Percentiles rank a stretch among this genome's conserved stretches.
Evolutionary conservation across 139 green algal genomes (phyloP).

Genomic region (Chlamydomonas sphaeroides): DNA sequence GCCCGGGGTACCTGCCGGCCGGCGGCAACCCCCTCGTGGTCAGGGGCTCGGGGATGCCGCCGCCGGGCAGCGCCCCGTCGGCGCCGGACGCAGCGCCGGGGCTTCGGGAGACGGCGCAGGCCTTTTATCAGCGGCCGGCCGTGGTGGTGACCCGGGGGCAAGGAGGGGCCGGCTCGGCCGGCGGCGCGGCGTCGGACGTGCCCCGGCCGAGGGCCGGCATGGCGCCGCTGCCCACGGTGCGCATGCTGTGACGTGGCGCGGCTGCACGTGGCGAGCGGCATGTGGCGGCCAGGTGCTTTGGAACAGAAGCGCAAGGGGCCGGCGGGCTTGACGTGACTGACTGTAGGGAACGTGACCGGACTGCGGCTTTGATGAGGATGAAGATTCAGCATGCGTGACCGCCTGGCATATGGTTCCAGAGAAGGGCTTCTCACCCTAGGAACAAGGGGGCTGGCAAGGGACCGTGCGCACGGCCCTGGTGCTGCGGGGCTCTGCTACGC

Average conservation of each 20-base stretch:
- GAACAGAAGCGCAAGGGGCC: too few relatives aligned
- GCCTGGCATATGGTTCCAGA: too few relatives aligned
- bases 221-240: conserved; percentile 26
- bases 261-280: too few relatives aligned
- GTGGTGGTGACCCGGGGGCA: conserved; percentile 28
- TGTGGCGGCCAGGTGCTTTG: too few relatives aligned
- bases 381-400: too few relatives aligned
- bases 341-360: too few relatives aligned
- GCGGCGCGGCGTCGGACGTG: background rate
- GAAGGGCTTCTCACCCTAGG: too few relatives aligned
- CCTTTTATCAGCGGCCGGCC: conserved; percentile 37
- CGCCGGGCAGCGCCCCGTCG: background rate
- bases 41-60: background rate
- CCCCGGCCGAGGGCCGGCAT: background rate
- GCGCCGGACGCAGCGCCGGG: background rate
- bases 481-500: too few relatives aligned
- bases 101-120: conserved; percentile 25
- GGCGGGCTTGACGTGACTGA: too few relatives aligned
- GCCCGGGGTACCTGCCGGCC: background rate
- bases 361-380: too few relatives aligned
- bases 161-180: background rate
- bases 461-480: too few relatives aligned
- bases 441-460: too few relatives aligned
- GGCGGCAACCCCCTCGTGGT: conserved; percentile 5
- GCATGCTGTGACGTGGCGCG: conserved; percentile 1